Conservation (phyloP, 805 yeast genomes). For the Nakazawaea holstii region DNA sequence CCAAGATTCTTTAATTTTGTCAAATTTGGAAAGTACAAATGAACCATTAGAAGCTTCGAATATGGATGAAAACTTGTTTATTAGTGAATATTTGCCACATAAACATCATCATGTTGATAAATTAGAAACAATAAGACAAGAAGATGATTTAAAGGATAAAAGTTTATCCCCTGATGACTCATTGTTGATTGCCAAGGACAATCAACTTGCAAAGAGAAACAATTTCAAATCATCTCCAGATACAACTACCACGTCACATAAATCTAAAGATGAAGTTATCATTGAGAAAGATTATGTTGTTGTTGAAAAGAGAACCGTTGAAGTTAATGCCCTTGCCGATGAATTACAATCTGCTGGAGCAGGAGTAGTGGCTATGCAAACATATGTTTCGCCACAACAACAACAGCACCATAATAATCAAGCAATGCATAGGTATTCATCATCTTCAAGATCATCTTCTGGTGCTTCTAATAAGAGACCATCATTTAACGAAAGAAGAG, state of each 20-base stretch:
- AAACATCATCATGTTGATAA: conserved; percentile 1
- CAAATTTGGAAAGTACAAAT: conserved; percentile 46
- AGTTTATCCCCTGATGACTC: conserved; percentile 15
- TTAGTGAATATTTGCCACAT: conserved; percentile 63
- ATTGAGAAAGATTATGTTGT: conserved; percentile 88
- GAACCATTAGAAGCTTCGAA: conserved; percentile 61
- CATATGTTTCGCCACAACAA: conserved; percentile 12
- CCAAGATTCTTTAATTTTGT: conserved; percentile 57
- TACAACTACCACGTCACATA: conserved; percentile 5
- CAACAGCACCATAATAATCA: conserved; percentile 12
- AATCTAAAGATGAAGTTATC: conserved; percentile 33
- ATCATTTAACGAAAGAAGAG: conserved; percentile 56
- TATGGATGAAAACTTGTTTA: conserved; percentile 74
- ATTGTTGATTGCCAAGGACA: conserved; percentile 12
- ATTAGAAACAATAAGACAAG: conserved; percentile 1
- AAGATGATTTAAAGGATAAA: conserved; percentile 2
- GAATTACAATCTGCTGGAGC: conserved; percentile 68
- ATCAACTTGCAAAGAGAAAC: background rate
- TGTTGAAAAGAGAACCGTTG: conserved; percentile 91
- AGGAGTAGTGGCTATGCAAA: conserved; percentile 35
- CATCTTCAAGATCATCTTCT: conserved; percentile 41
- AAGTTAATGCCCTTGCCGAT: conserved; percentile 93
- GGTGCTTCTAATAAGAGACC: conserved; percentile 51
- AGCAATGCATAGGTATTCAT: conserved; percentile 26
- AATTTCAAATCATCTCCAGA: background rate